Conservation (phyloP, 192 early-diverging fungal species). For the Phlyctochytrium planicorne region DNA sequence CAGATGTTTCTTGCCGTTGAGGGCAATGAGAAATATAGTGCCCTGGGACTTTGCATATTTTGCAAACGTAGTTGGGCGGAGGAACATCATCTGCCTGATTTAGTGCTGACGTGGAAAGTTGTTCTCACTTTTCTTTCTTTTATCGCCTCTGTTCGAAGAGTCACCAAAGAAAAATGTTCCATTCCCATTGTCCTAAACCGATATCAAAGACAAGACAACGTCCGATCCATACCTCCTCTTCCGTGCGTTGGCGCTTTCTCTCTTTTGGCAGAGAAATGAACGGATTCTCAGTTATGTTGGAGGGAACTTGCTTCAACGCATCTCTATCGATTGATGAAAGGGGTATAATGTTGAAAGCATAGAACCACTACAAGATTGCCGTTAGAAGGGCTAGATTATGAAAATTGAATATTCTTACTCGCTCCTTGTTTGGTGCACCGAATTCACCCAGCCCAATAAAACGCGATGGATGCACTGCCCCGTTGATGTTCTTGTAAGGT, state of each 20-base stretch:
- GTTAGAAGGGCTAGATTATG: not conserved
- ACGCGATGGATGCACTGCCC: conserved; percentile 61
- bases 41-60: conserved; percentile 48
- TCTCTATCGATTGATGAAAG: conserved; percentile 44
- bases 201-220: conserved; percentile 27
- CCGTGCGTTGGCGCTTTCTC: too few species aligned
- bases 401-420: conserved; percentile 35
- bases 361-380: conserved; percentile 69
- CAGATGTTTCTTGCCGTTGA: conserved; percentile 20
- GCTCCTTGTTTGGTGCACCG: conserved; percentile 63
- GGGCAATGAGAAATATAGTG: conserved; percentile 54
- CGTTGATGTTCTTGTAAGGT: conserved; percentile 67
- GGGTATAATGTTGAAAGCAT: conserved; percentile 83
- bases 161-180: conserved; percentile 46
- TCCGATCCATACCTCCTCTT: conserved; percentile 39
- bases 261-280: conserved; percentile 5
- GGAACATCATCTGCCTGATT: conserved; percentile 15
- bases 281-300: conserved; percentile 54
- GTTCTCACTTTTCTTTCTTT: conserved; percentile 23
- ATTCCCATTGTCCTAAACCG: conserved; percentile 11
- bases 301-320: conserved; percentile 35
- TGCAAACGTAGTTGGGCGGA: conserved; percentile 47
- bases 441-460: conserved; percentile 81
- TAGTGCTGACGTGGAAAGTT: not conserved
- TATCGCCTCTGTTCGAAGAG: conserved; percentile 19